A percentile compares a stretch with the other conserved stretches of the same genome.
phyloP scores from a whole-genome alignment of 2,329 filamentous ascomycete species.

The Neonectria coccinea region DNA sequence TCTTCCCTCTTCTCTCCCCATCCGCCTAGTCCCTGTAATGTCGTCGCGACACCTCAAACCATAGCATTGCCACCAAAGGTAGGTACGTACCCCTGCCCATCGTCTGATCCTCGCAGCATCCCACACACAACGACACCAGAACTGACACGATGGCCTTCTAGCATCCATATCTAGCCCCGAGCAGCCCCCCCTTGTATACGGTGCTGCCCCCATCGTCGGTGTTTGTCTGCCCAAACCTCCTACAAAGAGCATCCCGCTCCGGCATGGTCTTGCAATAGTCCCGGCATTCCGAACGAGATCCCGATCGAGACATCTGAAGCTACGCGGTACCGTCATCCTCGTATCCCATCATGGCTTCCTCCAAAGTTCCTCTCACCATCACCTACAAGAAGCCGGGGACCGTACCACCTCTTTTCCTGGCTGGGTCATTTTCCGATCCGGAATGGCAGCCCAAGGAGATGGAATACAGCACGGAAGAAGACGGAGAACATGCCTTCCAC shows the following conservation, averaged over 20 bases:
- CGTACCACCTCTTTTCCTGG: conserved; percentile 76
- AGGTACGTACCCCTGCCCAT: conserved; percentile 35
- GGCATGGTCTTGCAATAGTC: neutral
- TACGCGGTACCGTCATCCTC: conserved; percentile 1
- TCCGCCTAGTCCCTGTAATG: conserved; percentile 17
- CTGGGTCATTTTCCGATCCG: conserved; percentile 75
- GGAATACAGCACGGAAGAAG: conserved; percentile 62
- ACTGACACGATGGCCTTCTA: conserved; percentile 23
- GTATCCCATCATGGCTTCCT: conserved; percentile 35
- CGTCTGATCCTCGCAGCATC: conserved; percentile 38
- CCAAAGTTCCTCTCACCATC: conserved; percentile 63
- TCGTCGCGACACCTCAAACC: conserved; percentile 23
- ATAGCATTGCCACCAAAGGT: conserved; percentile 24
- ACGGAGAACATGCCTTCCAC: conserved; percentile 69
- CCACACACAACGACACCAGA: conserved; percentile 25
- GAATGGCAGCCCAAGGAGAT: conserved; percentile 77
- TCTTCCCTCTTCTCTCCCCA: conserved; percentile 3
- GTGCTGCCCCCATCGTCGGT: neutral
- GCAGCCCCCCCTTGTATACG: neutral
- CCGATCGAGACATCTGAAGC: neutral
- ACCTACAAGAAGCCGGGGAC: conserved; percentile 70
- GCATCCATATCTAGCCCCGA: conserved; percentile 14
- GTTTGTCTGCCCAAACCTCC: neutral
- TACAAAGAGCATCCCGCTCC: conserved; percentile 1
- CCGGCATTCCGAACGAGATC: neutral